Conservation (phyloP, 225 moss, liverwort and hornwort genomes). For the Sphagnum tenellum region DNA sequence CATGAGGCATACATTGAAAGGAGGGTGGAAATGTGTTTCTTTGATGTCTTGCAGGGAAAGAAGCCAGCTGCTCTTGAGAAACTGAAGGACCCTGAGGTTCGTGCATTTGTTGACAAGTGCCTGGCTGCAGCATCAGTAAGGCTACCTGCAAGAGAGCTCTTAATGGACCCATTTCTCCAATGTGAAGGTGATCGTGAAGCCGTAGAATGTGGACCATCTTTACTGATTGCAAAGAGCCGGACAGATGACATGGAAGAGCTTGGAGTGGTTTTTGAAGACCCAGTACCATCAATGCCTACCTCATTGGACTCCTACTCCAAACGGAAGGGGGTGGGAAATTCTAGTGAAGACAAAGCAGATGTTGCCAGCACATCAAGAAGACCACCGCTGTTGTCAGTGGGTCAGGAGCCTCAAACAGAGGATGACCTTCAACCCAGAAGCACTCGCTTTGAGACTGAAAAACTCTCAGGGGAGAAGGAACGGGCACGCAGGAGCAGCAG, state of each 20-base stretch:
- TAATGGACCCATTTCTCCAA: constrained; percentile 86
- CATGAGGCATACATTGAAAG: neutral
- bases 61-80: constrained; percentile 85
- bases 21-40: constrained; percentile 1
- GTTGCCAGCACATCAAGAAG: constrained; percentile 35
- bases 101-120: constrained; percentile 87
- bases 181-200: constrained; percentile 73
- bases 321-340: constrained; percentile 22
- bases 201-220: constrained; percentile 44
- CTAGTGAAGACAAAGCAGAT: constrained; percentile 38
- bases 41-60: constrained; percentile 46
- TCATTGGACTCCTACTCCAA: constrained; percentile 22
- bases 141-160: constrained; percentile 76
- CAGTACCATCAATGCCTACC: constrained; percentile 20
- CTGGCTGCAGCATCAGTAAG: constrained; percentile 77
- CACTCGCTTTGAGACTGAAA: constrained; percentile 19
- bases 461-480: constrained; percentile 32
- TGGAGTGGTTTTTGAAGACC: constrained; percentile 48
- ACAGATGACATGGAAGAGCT: constrained; percentile 67
- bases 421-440: constrained; percentile 51
- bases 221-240: constrained; percentile 41
- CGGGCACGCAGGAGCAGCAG: constrained; percentile 27
- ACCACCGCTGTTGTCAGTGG: constrained; percentile 34
- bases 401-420: constrained; percentile 47
- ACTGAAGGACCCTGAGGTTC: constrained; percentile 78